Conservation (phyloP, 305 asterid species). For the Fraxinus velutina region DNA sequence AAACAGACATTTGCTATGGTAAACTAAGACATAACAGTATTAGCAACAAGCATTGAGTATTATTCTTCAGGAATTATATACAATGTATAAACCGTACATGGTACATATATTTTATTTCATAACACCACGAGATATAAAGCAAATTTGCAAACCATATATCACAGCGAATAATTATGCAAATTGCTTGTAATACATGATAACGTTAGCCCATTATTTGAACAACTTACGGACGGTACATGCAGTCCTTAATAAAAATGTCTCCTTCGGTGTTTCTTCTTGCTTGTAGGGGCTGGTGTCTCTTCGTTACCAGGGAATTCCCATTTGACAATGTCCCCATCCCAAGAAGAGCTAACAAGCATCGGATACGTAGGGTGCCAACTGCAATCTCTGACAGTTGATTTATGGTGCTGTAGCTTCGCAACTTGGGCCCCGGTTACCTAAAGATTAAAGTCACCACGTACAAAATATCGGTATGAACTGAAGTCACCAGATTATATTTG, state of each 20-base stretch:
- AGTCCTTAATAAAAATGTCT: constrained; percentile 28
- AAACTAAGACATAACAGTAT: neutral
- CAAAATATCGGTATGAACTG: neutral
- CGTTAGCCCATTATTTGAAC: neutral
- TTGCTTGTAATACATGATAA: neutral
- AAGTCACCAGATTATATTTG: neutral
- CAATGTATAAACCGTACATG: neutral
- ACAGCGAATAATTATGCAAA: neutral
- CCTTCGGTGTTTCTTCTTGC: constrained; percentile 33
- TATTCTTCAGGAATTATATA: neutral
- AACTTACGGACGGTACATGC: neutral
- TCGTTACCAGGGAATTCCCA: constrained; percentile 66
- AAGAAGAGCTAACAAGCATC: constrained; percentile 80
- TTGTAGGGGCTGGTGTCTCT: constrained; percentile 35
- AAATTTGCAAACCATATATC: neutral
- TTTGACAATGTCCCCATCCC: constrained; percentile 79
- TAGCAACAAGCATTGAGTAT: neutral
- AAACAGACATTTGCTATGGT: neutral
- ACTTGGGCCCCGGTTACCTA: constrained; percentile 73
- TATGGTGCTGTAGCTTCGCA: constrained; percentile 63
- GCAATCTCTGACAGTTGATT: constrained; percentile 73
- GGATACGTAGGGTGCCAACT: constrained; percentile 86
- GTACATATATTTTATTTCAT: neutral
- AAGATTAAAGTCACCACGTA: neutral
- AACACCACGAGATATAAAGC: neutral